Percentiles rank a stretch among this genome's conserved stretches.
Evolutionary conservation across 225 moss, liverwort and hornwort genomes (phyloP).

Genomic region (Physcomitrium patens): DNA sequence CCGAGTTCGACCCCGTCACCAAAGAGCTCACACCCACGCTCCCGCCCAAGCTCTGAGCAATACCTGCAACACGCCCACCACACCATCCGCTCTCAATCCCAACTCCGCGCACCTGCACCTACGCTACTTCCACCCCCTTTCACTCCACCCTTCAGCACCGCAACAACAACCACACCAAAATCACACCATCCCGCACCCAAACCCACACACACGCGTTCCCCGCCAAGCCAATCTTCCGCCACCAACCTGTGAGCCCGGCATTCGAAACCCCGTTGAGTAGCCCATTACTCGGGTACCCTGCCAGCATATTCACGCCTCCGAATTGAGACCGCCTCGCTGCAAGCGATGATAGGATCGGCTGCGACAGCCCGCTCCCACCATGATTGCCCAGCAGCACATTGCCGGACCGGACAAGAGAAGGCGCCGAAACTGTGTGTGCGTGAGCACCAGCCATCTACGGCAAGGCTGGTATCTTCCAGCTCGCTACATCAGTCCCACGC

Average conservation of each 20-base stretch:
- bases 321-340: constrained; percentile 35
- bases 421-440: constrained; percentile 28
- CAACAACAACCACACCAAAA: too few species aligned
- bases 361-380: constrained; percentile 32
- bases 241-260: constrained; percentile 32
- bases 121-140: too few species aligned
- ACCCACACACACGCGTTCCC: too few species aligned
- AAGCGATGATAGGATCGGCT: constrained; percentile 35
- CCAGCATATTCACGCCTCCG: constrained; percentile 36
- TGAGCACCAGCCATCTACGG: constrained; percentile 40
- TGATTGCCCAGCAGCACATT: constrained; percentile 33
- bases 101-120: too few species aligned
- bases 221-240: too few species aligned
- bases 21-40: constrained; percentile 31
- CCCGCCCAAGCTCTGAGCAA: constrained; percentile 20
- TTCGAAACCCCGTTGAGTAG: constrained; percentile 27
- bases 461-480: background rate
- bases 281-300: constrained; percentile 29
- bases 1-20: constrained; percentile 26
- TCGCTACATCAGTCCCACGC: background rate
- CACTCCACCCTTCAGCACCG: too few species aligned
- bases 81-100: background rate
- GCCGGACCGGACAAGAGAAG: constrained; percentile 21
- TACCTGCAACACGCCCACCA: constrained; percentile 23
- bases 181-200: too few species aligned